These are phyloP conservation scores for Rubia yunnanensis DNA, from an alignment of 257 asterid genomes.

Conservation along the genomic window DNA sequence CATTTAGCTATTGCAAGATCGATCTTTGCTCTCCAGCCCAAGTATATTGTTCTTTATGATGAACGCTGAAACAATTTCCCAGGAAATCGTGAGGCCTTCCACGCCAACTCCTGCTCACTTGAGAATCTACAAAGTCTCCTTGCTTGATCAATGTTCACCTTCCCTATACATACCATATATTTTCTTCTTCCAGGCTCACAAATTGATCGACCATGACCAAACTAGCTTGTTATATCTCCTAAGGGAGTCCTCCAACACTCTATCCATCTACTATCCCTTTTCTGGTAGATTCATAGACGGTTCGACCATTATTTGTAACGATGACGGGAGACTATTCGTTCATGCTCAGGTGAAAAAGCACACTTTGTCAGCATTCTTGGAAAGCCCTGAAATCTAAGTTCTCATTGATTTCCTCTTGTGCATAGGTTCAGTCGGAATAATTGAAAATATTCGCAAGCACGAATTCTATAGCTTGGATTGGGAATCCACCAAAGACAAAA, in stretches of 20 bases:
- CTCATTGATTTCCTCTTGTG: constrained; percentile 13
- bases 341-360: constrained; percentile 13
- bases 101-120: constrained; percentile 16
- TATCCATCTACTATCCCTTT: constrained; percentile 21
- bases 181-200: constrained; percentile 11
- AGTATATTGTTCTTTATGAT: neutral
- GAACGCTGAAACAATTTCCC: constrained; percentile 12
- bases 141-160: constrained; percentile 20
- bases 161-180: constrained; percentile 18
- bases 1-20: neutral
- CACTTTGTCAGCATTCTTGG: constrained; percentile 13
- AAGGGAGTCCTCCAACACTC: constrained; percentile 14
- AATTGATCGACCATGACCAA: neutral
- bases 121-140: constrained; percentile 15
- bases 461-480: no score
- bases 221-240: neutral
- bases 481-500: no score
- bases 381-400: constrained; percentile 12
- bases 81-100: constrained; percentile 15
- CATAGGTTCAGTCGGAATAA: no score
- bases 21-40: no score
- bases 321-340: constrained; percentile 15
- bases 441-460: no score
- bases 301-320: constrained; percentile 16
- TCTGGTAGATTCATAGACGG: constrained; percentile 18